phyloP scores from a whole-genome alignment of 768 basidiomycete species.

The Trametes gibbosa region DNA sequence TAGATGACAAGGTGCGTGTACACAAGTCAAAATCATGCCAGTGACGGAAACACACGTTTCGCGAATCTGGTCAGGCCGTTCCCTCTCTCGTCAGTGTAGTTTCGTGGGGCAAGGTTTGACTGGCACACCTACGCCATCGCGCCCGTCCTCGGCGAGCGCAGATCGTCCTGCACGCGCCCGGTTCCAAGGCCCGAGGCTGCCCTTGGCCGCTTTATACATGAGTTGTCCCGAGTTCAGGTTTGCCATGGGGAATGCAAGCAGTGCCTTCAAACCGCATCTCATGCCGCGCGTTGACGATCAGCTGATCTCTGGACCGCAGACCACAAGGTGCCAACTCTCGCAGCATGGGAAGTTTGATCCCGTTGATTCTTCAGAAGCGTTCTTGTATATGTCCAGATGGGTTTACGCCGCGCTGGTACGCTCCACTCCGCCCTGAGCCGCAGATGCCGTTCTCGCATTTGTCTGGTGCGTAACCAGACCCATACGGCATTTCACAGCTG shows the following conservation, averaged over 20 bases:
- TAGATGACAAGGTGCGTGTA: background rate
- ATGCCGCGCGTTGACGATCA: background rate
- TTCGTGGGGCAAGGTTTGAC: background rate
- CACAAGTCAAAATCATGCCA: conserved; percentile 1
- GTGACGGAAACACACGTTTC: background rate
- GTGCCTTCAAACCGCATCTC: no score
- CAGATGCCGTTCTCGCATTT: background rate
- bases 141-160: background rate
- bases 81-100: no score
- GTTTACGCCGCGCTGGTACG: background rate
- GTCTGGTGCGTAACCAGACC: background rate
- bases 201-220: no score
- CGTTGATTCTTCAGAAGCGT: no score
- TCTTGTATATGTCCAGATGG: no score
- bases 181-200: no score
- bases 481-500: background rate
- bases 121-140: background rate
- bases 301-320: background rate
- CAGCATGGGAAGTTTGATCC: background rate
- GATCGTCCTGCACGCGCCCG: background rate
- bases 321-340: background rate
- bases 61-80: no score
- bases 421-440: background rate
- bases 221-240: no score
- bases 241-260: no score